phyloP scores from a whole-genome alignment of 2,329 filamentous ascomycete species.

The Arachnomyces sp. region DNA sequence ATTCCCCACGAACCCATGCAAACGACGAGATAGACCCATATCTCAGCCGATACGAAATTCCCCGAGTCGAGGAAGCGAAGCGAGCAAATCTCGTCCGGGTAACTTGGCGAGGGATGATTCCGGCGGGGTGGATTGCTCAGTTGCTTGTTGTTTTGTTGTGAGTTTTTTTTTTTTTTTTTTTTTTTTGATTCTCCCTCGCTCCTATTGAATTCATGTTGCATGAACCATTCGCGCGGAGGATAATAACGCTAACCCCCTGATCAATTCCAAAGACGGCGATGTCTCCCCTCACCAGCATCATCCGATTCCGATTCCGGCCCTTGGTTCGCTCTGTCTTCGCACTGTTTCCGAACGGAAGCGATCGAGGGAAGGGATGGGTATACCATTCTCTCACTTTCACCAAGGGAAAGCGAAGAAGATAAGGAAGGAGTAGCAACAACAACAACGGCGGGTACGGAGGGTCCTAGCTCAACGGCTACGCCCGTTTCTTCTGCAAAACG shows the following conservation, averaged over 20 bases:
- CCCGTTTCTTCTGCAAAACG: conserved; percentile 1
- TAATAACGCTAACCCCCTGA: too few relatives aligned
- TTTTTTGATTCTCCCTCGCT: too few relatives aligned
- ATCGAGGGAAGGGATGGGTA: conserved; percentile 36
- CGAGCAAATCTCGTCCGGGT: conserved; percentile 26
- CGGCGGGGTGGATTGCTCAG: conserved; percentile 31
- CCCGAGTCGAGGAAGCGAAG: conserved; percentile 19
- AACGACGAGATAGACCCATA: conserved; percentile 36
- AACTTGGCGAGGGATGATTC: conserved; percentile 38
- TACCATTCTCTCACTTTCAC: conserved; percentile 21
- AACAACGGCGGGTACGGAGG: not conserved
- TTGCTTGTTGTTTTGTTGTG: conserved; percentile 31
- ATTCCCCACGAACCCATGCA: conserved; percentile 30
- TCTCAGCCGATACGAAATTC: conserved; percentile 36
- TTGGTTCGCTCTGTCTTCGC: conserved; percentile 31
- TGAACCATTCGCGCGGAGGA: too few relatives aligned
- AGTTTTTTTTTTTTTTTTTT: conserved; percentile 13
- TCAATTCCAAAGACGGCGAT: too few relatives aligned
- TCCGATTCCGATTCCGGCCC: not conserved
- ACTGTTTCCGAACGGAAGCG: conserved; percentile 26
- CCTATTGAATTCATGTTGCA: too few relatives aligned
- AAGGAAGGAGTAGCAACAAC: not conserved
- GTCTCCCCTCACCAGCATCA: not conserved
- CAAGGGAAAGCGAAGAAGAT: not conserved
- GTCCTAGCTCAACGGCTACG: too few relatives aligned